Evolutionary conservation across 2,329 filamentous ascomycete genomes (phyloP), one percentile per base, ranked within the genome.

Genomic region (Ophiosphaerella korrae): DNA sequence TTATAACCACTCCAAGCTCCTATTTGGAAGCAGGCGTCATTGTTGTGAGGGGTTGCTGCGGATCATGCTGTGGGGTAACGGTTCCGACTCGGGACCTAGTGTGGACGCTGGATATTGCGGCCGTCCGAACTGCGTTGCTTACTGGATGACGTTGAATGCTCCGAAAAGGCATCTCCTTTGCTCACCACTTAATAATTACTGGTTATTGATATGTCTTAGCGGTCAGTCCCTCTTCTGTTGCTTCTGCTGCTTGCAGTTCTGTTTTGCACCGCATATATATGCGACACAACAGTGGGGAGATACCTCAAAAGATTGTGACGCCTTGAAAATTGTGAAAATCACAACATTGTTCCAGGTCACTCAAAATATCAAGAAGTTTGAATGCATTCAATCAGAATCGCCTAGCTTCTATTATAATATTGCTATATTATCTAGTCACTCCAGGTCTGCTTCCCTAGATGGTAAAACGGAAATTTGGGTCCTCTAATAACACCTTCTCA

Each of bases 381-480:
- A 21, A 21, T 21, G 5, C 18, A 35, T 12, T 35, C 8, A 11
- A 35, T 35, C 8, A 11, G 26, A 29, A 3, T 29, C 26, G 11
- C 3, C 8, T 29, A 29, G 3, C 26, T 29, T 29, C 11, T 29
- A 29, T 29, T 29, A 2, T 6, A 29, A 29, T 29, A 29, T 29
- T 29, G 26, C 26, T 29, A 29, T 29, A 29, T 3, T 29, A 4
- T 6, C 26, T 29, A 11, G 26, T 6, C 2, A 8, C 26, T 29
- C 18, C 5, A 4, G 18, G 18, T 21, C 18, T 21, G 18, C 18
- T 8, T 23, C 23, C 4, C 32, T 37, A 61, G 18, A 66, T 64
- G 11, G 63, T 66, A 38, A 63, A 66, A 35, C 63, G 52, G 45
- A 66, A 66, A 7, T 49, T 48, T 18, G 63, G 61, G 48, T 66